phyloP scores from a whole-genome alignment of 2,329 filamentous ascomycete species.

The Curvularia sp. region DNA sequence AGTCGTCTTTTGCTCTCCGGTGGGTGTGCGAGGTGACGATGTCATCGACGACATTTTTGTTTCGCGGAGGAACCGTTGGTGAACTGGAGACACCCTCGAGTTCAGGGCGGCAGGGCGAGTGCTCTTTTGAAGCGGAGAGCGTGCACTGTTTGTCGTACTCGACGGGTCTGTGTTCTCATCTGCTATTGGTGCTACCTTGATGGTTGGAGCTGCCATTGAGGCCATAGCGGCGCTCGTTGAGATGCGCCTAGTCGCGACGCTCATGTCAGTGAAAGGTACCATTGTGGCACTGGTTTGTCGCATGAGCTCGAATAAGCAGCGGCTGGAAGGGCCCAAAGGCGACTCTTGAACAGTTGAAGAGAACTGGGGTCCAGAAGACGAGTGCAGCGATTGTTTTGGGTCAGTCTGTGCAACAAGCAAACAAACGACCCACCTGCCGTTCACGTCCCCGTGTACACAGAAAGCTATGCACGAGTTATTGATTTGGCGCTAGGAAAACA shows the following conservation, averaged over 20 bases:
- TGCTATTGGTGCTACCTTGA: conserved; percentile 8
- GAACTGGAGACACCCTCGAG: conserved; percentile 16
- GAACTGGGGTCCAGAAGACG: conserved; percentile 5
- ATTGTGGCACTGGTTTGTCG: conserved; percentile 18
- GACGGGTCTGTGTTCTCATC: conserved; percentile 16
- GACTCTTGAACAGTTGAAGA: neutral
- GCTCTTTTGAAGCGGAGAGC: conserved; percentile 11
- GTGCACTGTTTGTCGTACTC: conserved; percentile 14
- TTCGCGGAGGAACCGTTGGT: conserved; percentile 25
- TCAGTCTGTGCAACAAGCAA: conserved; percentile 39
- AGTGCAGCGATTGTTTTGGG: conserved; percentile 23
- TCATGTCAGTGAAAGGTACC: conserved; percentile 14
- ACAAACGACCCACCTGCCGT: conserved; percentile 20
- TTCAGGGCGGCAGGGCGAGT: conserved; percentile 4
- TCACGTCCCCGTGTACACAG: conserved; percentile 32
- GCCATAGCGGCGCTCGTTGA: conserved; percentile 9
- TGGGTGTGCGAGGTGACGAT: conserved; percentile 26
- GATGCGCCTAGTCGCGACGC: neutral
- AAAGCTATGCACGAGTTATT: conserved; percentile 22
- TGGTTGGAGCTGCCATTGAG: conserved; percentile 7
- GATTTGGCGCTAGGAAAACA: neutral
- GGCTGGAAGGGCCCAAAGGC: neutral
- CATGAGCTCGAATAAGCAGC: neutral
- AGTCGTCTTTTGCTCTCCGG: conserved; percentile 7
- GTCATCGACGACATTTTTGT: conserved; percentile 27